These are phyloP conservation scores for Cercospora beticola DNA, from an alignment of 2,329 filamentous ascomycete species.

Conservation along the genomic window DNA sequence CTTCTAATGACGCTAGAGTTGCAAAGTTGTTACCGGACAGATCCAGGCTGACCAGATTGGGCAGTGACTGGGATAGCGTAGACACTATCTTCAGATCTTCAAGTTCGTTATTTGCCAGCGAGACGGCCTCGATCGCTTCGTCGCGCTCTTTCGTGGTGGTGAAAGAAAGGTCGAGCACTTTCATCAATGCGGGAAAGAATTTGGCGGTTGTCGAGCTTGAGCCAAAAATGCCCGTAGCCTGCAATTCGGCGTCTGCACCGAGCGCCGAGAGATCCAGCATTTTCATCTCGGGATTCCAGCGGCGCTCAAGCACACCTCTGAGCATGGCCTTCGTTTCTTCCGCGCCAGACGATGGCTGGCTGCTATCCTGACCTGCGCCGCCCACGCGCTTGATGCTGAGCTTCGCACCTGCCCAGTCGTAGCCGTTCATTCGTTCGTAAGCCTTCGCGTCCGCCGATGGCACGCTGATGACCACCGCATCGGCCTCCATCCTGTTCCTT, in stretches of 20 bases:
- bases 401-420: slow-evolving; percentile 42
- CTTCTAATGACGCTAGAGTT: slow-evolving; percentile 64
- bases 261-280: slow-evolving; percentile 81
- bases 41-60: slow-evolving; percentile 83
- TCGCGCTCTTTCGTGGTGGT: slow-evolving; percentile 68
- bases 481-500: slow-evolving; percentile 39
- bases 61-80: slow-evolving; percentile 73
- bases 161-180: slow-evolving; percentile 76
- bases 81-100: slow-evolving; percentile 70
- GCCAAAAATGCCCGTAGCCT: slow-evolving; percentile 73
- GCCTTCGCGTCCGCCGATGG: slow-evolving; percentile 38
- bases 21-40: slow-evolving; percentile 79
- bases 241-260: slow-evolving; percentile 68
- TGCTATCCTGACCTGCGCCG: slow-evolving; percentile 19
- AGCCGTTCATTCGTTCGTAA: slow-evolving; percentile 43
- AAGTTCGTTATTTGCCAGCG: slow-evolving; percentile 77
- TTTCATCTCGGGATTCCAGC: slow-evolving; percentile 71
- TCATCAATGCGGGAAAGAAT: slow-evolving; percentile 90
- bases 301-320: slow-evolving; percentile 66
- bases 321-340: slow-evolving; percentile 64
- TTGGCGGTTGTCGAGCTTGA: slow-evolving; percentile 72
- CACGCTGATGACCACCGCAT: slow-evolving; percentile 40
- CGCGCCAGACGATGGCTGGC: slow-evolving; percentile 39
- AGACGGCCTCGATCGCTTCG: slow-evolving; percentile 77
- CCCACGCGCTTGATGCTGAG: slow-evolving; percentile 39